phyloP scores from a whole-genome alignment of 306 rosid genomes.

The Quillaja saponaria region DNA sequence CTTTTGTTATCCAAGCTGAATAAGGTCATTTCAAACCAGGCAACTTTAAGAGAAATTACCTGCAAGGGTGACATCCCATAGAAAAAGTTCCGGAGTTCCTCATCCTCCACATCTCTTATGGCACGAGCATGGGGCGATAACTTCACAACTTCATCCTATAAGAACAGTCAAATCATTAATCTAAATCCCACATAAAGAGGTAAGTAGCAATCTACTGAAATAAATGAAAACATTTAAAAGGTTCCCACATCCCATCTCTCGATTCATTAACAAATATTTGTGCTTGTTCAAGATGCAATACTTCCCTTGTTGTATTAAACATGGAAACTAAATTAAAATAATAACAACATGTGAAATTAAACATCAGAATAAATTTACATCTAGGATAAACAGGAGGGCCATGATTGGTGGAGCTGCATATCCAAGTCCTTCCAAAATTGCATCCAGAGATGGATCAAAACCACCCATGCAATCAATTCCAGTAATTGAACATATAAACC shows the following conservation, averaged over 20 bases:
- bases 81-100: conserved; percentile 91
- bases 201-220: background rate
- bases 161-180: conserved; percentile 17
- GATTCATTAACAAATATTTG: too few species aligned
- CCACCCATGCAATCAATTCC: conserved; percentile 89
- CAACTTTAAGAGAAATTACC: conserved; percentile 44
- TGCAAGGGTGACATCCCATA: conserved; percentile 98
- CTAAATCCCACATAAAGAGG: background rate
- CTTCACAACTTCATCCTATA: conserved; percentile 94
- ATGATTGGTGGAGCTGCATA: conserved; percentile 93
- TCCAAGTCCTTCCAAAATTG: conserved; percentile 82
- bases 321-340: background rate
- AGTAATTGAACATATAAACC: conserved; percentile 77
- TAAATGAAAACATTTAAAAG: conserved; percentile 4
- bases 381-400: conserved; percentile 93
- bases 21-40: conserved; percentile 6
- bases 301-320: conserved; percentile 1
- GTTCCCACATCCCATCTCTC: too few species aligned
- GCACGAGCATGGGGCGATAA: conserved; percentile 96
- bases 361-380: conserved; percentile 47
- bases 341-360: background rate
- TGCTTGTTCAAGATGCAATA: background rate
- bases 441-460: conserved; percentile 77
- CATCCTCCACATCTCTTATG: conserved; percentile 96
- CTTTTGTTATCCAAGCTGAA: conserved; percentile 24